Conservation (phyloP, 2,329 filamentous ascomycete species). For the Pseudogymnoascus sp. region DNA sequence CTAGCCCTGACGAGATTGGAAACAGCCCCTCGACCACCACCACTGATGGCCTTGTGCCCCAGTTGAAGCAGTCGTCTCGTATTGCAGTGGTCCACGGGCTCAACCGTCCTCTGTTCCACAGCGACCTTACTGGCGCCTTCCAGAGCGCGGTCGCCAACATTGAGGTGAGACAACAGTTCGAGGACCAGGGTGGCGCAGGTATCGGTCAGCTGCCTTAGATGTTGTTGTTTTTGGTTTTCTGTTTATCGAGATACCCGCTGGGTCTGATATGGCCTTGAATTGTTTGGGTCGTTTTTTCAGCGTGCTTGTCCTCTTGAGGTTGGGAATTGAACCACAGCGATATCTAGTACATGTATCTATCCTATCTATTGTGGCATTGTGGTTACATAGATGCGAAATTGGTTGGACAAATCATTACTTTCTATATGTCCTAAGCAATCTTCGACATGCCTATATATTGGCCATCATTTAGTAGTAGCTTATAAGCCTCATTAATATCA, state of each 20-base stretch:
- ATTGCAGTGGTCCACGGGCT: slow-evolving; percentile 71
- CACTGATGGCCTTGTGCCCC: slow-evolving; percentile 17
- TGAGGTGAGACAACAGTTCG: slow-evolving; percentile 41
- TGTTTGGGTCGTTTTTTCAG: slow-evolving; percentile 7
- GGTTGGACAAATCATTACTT: not conserved
- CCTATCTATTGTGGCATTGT: not conserved
- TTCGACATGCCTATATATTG: slow-evolving; percentile 2
- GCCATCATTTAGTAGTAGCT: not conserved
- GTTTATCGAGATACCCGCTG: not conserved
- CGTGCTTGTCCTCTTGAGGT: not conserved
- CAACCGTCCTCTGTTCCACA: slow-evolving; percentile 86
- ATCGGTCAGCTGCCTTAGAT: slow-evolving; percentile 16
- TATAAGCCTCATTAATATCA: not conserved
- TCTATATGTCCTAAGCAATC: not conserved
- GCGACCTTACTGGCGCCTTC: slow-evolving; percentile 81
- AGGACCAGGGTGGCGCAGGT: slow-evolving; percentile 21
- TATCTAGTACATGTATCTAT: slow-evolving; percentile 3
- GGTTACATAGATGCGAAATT: not conserved
- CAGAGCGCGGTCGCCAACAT: slow-evolving; percentile 80
- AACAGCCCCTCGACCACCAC: slow-evolving; percentile 1
- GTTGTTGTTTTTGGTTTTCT: not conserved
- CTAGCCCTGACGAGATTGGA: not conserved
- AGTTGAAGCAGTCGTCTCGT: slow-evolving; percentile 32
- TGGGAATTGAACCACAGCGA: not conserved
- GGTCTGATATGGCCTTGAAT: not conserved